Evolutionary conservation across 2,329 filamentous ascomycete species (phyloP).

Genomic region (Phaeosphaeriaceae sp.): DNA sequence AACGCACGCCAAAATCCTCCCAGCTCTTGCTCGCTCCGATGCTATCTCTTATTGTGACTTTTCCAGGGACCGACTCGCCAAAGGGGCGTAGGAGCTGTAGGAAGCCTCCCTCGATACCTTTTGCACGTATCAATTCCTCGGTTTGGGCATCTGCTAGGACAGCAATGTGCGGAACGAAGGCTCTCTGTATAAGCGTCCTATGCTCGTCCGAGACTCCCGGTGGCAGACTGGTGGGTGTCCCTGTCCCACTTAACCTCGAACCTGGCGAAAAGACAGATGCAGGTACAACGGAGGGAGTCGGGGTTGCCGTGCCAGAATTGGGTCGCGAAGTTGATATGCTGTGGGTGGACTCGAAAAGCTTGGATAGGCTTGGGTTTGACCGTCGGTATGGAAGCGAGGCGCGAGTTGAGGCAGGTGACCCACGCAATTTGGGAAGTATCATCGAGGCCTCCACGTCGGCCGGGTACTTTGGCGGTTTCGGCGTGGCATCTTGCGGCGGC

Average conservation of each 20-base stretch:
- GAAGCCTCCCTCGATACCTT: slow-evolving; percentile 83
- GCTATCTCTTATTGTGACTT: slow-evolving; percentile 89
- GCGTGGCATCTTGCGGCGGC: slow-evolving; percentile 49
- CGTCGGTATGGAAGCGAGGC: slow-evolving; percentile 61
- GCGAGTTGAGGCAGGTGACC: slow-evolving; percentile 66
- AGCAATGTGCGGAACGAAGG: slow-evolving; percentile 88
- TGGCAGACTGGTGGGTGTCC: slow-evolving; percentile 46
- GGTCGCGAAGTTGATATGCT: slow-evolving; percentile 50
- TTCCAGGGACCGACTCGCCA: slow-evolving; percentile 85
- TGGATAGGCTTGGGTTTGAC: slow-evolving; percentile 59
- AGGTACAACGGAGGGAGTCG: slow-evolving; percentile 41
- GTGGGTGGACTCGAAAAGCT: slow-evolving; percentile 59
- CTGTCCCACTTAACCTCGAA: slow-evolving; percentile 41
- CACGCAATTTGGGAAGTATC: slow-evolving; percentile 65
- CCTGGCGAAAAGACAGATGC: slow-evolving; percentile 55
- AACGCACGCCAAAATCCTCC: slow-evolving; percentile 90
- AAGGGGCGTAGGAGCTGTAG: slow-evolving; percentile 89
- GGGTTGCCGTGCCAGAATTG: slow-evolving; percentile 53
- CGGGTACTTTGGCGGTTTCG: slow-evolving; percentile 43
- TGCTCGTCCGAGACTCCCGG: slow-evolving; percentile 61
- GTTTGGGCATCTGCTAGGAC: slow-evolving; percentile 88
- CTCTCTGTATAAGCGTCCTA: slow-evolving; percentile 73
- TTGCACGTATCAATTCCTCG: slow-evolving; percentile 77
- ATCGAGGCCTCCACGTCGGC: slow-evolving; percentile 71
- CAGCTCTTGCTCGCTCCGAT: slow-evolving; percentile 80